A percentile compares a stretch with the other conserved stretches of the same genome.
These are phyloP conservation scores for Pleurotus djamor DNA, from an alignment of 768 basidiomycete genomes.

Conservation along the genomic window DNA sequence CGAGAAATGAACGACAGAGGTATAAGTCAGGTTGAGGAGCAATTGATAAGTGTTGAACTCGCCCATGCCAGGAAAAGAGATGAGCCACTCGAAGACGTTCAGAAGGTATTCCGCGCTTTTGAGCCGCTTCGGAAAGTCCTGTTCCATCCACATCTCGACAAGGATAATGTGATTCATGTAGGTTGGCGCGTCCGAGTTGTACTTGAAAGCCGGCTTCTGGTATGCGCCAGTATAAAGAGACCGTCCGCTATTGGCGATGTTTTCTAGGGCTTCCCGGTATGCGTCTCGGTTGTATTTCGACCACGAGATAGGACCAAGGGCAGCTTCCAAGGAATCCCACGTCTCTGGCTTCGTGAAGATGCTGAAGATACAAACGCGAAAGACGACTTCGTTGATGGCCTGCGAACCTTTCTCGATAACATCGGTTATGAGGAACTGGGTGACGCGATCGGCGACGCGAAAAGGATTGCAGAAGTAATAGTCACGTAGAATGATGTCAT, in stretches of 20 bases:
- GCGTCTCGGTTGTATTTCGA: constrained; percentile 44
- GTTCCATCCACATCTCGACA: constrained; percentile 58
- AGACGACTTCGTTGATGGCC: constrained; percentile 57
- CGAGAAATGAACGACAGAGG: constrained; percentile 55
- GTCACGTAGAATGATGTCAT: constrained; percentile 51
- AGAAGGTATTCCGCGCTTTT: constrained; percentile 49
- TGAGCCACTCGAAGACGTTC: constrained; percentile 61
- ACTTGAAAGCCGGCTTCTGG: constrained; percentile 65
- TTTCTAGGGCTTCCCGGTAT: constrained; percentile 53
- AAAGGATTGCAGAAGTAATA: constrained; percentile 74
- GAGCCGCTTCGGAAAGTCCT: constrained; percentile 48
- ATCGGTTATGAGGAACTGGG: constrained; percentile 65
- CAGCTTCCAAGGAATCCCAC: constrained; percentile 55
- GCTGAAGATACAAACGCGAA: constrained; percentile 72
- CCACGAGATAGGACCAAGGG: constrained; percentile 65
- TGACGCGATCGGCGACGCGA: constrained; percentile 68
- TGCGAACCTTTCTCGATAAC: constrained; percentile 72
- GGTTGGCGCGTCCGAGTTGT: constrained; percentile 36
- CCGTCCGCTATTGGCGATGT: constrained; percentile 30
- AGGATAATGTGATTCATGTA: constrained; percentile 65
- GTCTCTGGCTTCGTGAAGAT: constrained; percentile 71
- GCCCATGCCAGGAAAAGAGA: constrained; percentile 69
- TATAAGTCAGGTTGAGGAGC: constrained; percentile 57
- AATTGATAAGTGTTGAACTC: constrained; percentile 73
- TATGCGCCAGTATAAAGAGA: constrained; percentile 71